phyloP scores from a whole-genome alignment of 176 grass and related monocot species.

The Olyra latifolia region DNA sequence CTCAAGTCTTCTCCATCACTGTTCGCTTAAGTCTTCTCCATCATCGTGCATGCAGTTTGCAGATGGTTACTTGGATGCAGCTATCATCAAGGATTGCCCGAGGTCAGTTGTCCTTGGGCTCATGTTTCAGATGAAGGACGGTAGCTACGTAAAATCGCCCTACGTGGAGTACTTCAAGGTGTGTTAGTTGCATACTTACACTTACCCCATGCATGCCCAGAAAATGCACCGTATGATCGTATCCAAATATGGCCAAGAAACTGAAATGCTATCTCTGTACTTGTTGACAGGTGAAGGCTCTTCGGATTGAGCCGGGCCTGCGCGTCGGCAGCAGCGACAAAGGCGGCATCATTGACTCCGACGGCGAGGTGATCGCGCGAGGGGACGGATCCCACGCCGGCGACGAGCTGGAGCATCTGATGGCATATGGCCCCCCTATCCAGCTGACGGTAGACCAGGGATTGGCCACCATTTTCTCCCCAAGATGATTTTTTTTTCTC shows the following conservation, averaged over 20 bases:
- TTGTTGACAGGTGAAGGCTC: constrained; percentile 76
- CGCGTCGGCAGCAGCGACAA: constrained; percentile 50
- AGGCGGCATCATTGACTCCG: constrained; percentile 86
- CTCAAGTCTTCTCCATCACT: constrained; percentile 5
- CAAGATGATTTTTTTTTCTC: constrained; percentile 12
- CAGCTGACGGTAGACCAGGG: constrained; percentile 79
- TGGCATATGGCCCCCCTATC: constrained; percentile 77
- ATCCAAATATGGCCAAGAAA: background rate
- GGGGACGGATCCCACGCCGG: constrained; percentile 40
- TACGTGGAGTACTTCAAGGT: constrained; percentile 90
- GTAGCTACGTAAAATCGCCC: constrained; percentile 66
- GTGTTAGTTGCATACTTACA: background rate
- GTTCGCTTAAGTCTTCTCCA: no score
- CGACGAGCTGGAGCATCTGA: constrained; percentile 47
- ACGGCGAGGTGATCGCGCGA: constrained; percentile 83
- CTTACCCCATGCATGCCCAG: background rate
- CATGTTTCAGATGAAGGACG: constrained; percentile 73
- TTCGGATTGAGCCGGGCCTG: constrained; percentile 69
- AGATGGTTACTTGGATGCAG: constrained; percentile 91
- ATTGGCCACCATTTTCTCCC: constrained; percentile 86
- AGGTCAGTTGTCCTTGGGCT: constrained; percentile 52
- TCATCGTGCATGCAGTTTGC: constrained; percentile 72
- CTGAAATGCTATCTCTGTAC: background rate
- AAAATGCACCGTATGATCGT: background rate
- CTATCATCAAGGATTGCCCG: constrained; percentile 88